Evolutionary conservation across 768 basidiomycete genomes (phyloP).

Genomic region (Termitomyces heimii): DNA sequence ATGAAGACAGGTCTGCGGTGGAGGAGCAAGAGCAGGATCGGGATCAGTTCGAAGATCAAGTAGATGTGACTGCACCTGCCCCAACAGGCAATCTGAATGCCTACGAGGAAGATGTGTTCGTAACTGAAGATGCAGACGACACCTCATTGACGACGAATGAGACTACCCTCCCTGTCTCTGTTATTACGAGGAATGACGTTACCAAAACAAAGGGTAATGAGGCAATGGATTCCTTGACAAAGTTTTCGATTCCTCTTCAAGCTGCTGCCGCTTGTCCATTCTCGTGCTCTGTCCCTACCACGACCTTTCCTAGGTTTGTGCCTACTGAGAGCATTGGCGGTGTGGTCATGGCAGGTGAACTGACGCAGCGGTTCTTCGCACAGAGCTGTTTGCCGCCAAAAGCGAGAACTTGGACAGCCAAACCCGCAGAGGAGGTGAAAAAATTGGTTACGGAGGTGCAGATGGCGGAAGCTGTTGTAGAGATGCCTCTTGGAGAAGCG

Average conservation of each 20-base stretch:
- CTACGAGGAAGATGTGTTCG: neutral
- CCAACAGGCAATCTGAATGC: neutral
- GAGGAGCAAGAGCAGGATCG: neutral
- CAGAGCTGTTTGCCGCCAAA: conserved; percentile 12
- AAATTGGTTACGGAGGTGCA: neutral
- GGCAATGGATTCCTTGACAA: neutral
- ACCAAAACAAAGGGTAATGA: neutral
- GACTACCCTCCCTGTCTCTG: neutral
- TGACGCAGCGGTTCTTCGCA: conserved; percentile 12
- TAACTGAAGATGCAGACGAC: neutral
- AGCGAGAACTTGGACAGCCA: neutral
- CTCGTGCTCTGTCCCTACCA: neutral
- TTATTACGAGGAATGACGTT: neutral
- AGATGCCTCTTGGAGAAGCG: neutral
- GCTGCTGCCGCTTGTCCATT: neutral
- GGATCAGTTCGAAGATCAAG: neutral
- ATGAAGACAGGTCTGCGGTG: neutral
- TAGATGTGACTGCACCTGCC: neutral
- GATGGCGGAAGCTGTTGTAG: neutral
- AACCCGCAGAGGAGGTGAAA: neutral
- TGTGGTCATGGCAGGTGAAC: conserved; percentile 2
- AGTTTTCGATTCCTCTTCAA: neutral
- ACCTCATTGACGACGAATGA: neutral
- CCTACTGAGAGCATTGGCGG: neutral
- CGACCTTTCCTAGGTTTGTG: neutral